A percentile compares a stretch with the other conserved stretches of the same genome.
phyloP scores from a whole-genome alignment of 768 basidiomycete species.

The Phanerochaete carnosa region DNA sequence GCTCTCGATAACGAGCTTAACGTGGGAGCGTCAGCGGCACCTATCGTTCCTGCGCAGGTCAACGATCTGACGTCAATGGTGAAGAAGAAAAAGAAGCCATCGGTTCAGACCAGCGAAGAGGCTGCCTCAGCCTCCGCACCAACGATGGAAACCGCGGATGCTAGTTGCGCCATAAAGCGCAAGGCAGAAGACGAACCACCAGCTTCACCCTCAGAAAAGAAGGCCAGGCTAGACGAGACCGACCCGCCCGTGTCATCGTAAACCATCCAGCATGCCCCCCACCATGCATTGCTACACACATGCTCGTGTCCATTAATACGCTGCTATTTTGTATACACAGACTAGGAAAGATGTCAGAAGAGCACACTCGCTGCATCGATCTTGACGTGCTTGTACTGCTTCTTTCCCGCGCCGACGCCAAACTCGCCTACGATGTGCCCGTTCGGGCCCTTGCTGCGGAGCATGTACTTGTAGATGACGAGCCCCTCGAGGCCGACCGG shows the following conservation, averaged over 20 bases:
- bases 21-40: constrained; percentile 30
- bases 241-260: not conserved
- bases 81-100: constrained; percentile 73
- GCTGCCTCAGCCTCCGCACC: constrained; percentile 12
- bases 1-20: constrained; percentile 74
- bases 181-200: constrained; percentile 61
- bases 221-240: constrained; percentile 51
- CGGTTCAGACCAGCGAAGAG: constrained; percentile 18
- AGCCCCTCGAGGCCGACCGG: constrained; percentile 94
- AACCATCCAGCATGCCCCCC: not conserved
- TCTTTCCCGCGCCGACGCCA: constrained; percentile 66
- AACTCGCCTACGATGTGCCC: constrained; percentile 92
- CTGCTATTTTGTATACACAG: not conserved
- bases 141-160: constrained; percentile 25
- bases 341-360: constrained; percentile 34
- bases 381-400: constrained; percentile 63
- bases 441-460: constrained; percentile 65
- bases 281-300: not conserved
- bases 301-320: not conserved
- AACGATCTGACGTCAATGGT: constrained; percentile 86
- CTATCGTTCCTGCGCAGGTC: constrained; percentile 41
- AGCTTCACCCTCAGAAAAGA: constrained; percentile 54
- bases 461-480: constrained; percentile 94
- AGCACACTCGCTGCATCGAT: constrained; percentile 45
- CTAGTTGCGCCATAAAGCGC: constrained; percentile 44